These are phyloP conservation scores for Aspergillus hancockii DNA, from an alignment of 495 filamentous ascomycete species.

Conservation along the genomic window DNA sequence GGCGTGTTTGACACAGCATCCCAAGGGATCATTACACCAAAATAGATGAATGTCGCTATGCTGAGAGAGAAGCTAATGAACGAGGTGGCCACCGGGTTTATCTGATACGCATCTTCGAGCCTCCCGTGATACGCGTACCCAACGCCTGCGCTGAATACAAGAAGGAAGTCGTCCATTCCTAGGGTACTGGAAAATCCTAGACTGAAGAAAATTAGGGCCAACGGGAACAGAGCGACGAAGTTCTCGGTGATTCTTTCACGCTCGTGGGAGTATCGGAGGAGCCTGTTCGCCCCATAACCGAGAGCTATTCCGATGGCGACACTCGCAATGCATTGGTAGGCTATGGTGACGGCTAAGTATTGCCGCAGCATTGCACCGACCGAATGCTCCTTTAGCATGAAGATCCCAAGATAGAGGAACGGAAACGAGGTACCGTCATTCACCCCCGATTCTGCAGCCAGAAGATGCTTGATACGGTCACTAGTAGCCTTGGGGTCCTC, in stretches of 20 bases:
- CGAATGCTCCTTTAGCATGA: background rate
- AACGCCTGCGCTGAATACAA: background rate
- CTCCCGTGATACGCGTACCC: background rate
- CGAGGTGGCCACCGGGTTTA: background rate
- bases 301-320: background rate
- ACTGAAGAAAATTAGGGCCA: background rate
- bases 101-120: background rate
- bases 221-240: background rate
- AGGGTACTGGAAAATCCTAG: background rate
- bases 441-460: background rate
- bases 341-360: background rate
- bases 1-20: background rate
- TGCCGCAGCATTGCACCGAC: background rate
- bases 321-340: background rate
- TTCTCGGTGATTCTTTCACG: background rate
- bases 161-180: conserved; percentile 1
- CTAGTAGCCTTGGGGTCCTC: background rate
- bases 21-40: conserved; percentile 1
- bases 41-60: background rate
- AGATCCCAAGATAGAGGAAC: background rate
- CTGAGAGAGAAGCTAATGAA: conserved; percentile 1
- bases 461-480: background rate
- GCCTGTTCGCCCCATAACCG: background rate
- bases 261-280: background rate
- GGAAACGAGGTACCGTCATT: background rate